Conservation (phyloP, 257 asterid genomes). For the Lycium barbarum region DNA sequence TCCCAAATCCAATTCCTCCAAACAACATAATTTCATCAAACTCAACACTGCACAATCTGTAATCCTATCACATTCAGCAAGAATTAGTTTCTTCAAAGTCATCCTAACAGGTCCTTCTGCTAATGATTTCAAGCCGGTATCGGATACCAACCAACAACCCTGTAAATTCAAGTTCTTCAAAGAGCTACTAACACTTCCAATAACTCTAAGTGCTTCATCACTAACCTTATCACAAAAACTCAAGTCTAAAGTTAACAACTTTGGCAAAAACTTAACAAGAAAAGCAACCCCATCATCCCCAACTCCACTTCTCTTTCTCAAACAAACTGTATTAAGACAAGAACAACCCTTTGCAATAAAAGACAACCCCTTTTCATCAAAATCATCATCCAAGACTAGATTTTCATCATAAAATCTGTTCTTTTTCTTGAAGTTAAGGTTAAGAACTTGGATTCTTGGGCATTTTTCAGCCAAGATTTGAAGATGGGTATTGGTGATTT, state of each 20-base stretch:
- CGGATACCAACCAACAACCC: constrained; percentile 41
- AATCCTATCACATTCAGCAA: constrained; percentile 48
- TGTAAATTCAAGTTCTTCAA: constrained; percentile 39
- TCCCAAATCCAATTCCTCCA: constrained; percentile 38
- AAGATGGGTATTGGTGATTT: constrained; percentile 35
- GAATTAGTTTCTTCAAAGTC: constrained; percentile 32
- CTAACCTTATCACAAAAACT: constrained; percentile 38
- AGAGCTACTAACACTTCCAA: constrained; percentile 27
- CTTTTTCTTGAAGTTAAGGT: constrained; percentile 36
- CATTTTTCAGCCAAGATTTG: constrained; percentile 37
- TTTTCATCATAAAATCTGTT: neutral
- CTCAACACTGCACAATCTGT: constrained; percentile 33
- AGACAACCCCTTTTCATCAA: constrained; percentile 35
- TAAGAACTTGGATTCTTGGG: constrained; percentile 38
- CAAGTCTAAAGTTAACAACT: constrained; percentile 39
- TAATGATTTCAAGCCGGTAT: constrained; percentile 36
- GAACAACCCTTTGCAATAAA: constrained; percentile 32
- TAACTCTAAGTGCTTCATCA: constrained; percentile 38
- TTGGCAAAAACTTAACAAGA: constrained; percentile 31
- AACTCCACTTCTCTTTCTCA: constrained; percentile 37
- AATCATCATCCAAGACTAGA: constrained; percentile 32
- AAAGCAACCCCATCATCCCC: constrained; percentile 38
- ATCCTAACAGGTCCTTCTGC: constrained; percentile 29
- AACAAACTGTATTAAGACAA: constrained; percentile 24
- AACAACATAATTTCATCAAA: constrained; percentile 36